Base-by-base conservation (phyloP, 805 yeast species). In the Starmera quercuum region DNA sequence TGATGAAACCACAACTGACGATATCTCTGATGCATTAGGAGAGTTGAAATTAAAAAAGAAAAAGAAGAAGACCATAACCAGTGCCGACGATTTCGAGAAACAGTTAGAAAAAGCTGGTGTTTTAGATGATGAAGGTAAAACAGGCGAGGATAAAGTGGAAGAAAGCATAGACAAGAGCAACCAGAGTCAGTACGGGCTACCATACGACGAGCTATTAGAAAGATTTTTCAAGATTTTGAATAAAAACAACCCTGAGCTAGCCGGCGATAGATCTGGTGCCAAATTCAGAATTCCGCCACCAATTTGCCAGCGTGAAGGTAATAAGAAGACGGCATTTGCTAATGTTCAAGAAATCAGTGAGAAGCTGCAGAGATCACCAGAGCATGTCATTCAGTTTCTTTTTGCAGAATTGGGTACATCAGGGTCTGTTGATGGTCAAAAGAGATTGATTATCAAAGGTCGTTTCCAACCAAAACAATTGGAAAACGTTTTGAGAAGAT, bases 321-420 rank as follows among this genome's bases (percentile, higher is more conserved):
- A 78, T 56, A 92, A 92, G 67, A 92, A 88, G 75, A 87, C 98
- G 12, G 76, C 88, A 54, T 92, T 92, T 58, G 87, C 96, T 45
- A 92, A 92, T 63, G 88, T 92, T 46, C 95, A 88, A 66, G 95
- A 84, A 53, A 92, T 92, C 49, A 75, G 95, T 42, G 84, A 84
- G 48, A 92, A 87, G 37, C 73, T 92, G 68, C 97, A 92, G 64
- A 80, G 99, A 68, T 83, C 87, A 35, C 92, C 95, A 47, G 98
- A 92, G 56, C 98, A 92, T 66, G 78, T 92, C 45, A 92, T 92
- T 61, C 96, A 87, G 68, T 92, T 83, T 64, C 66, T 92, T 63
- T 92, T 92, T 65, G 97, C 97, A 1, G 99, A 92, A 68, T 73
- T 92, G 74, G 99, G 99, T 79, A 92, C 99, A 15, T 86, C 97